A percentile compares a stretch with the other conserved stretches of the same genome.
Conservation (phyloP, 768 basidiomycete species). For the Lactarius psammicola region DNA sequence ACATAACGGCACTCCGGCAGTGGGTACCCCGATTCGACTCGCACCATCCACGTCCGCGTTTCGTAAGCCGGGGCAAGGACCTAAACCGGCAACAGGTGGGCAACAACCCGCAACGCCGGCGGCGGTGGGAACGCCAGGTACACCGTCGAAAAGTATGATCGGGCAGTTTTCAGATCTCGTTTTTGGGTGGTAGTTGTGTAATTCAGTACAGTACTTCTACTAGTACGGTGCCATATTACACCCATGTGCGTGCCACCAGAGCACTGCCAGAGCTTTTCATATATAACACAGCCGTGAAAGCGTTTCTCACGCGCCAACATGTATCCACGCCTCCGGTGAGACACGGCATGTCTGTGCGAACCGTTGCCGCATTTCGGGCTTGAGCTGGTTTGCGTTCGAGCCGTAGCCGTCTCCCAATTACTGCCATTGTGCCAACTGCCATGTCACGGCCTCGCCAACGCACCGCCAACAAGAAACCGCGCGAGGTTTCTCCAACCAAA, state of each 20-base stretch:
- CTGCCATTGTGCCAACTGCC: neutral
- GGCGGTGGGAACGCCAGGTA: slow-evolving; percentile 31
- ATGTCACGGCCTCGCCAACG: slow-evolving; percentile 23
- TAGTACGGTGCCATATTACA: no score
- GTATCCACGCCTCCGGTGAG: neutral
- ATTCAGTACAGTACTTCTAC: neutral
- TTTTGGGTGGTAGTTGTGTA: slow-evolving; percentile 34
- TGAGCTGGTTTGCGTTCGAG: neutral
- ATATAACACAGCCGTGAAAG: neutral
- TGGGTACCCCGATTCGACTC: slow-evolving; percentile 71
- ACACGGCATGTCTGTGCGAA: neutral
- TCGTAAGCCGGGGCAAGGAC: slow-evolving; percentile 44
- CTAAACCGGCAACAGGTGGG: slow-evolving; percentile 18
- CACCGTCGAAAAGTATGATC: slow-evolving; percentile 56
- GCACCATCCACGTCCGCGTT: slow-evolving; percentile 75
- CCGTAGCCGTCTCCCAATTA: neutral
- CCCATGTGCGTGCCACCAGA: neutral
- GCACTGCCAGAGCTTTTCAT: neutral
- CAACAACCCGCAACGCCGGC: slow-evolving; percentile 29
- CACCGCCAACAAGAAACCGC: slow-evolving; percentile 2
- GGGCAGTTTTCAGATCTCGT: slow-evolving; percentile 79
- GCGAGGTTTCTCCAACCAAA: neutral
- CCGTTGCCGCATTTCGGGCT: neutral
- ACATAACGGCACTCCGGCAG: slow-evolving; percentile 38
- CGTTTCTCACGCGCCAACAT: neutral